Evolutionary conservation across 129 eudicot genomes (phyloP).

Genomic region (Pittosporum tobira): DNA sequence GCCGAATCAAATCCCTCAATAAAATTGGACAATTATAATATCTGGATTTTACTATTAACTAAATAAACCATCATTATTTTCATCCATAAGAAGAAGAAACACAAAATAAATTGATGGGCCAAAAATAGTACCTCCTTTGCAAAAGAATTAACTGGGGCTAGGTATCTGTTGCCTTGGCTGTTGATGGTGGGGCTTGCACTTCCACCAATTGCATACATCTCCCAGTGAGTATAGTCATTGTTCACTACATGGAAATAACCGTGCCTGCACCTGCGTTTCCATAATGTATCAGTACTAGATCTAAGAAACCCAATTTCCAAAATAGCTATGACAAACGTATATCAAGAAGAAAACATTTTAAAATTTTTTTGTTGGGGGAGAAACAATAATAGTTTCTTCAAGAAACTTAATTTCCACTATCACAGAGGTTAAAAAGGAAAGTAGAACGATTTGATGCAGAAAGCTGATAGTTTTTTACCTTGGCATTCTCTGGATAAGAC

Average conservation of each 20-base stretch:
- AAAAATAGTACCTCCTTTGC: slow-evolving; percentile 66
- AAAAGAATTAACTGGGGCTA: slow-evolving; percentile 71
- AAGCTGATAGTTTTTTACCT: slow-evolving; percentile 38
- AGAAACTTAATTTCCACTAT: too few relatives aligned
- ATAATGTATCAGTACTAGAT: background rate
- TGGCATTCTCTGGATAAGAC: slow-evolving; percentile 94
- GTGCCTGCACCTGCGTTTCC: slow-evolving; percentile 72
- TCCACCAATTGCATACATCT: slow-evolving; percentile 97
- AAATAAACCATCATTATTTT: background rate
- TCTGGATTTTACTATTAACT: background rate
- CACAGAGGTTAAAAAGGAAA: too few relatives aligned
- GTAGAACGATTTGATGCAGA: too few relatives aligned
- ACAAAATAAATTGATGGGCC: background rate
- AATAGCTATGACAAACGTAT: background rate
- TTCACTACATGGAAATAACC: slow-evolving; percentile 98
- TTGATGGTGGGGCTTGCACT: slow-evolving; percentile 88
- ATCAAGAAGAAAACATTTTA: background rate
- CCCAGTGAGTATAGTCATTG: slow-evolving; percentile 99
- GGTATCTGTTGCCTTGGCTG: slow-evolving; percentile 87
- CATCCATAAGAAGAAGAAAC: background rate
- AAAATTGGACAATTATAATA: background rate
- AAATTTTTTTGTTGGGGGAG: too few relatives aligned
- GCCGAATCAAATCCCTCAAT: background rate
- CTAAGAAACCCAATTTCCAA: background rate
- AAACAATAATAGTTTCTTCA: too few relatives aligned